Base-by-base conservation (phyloP, 192 early-diverging fungal genomes). In the Coemansia asiatica region DNA sequence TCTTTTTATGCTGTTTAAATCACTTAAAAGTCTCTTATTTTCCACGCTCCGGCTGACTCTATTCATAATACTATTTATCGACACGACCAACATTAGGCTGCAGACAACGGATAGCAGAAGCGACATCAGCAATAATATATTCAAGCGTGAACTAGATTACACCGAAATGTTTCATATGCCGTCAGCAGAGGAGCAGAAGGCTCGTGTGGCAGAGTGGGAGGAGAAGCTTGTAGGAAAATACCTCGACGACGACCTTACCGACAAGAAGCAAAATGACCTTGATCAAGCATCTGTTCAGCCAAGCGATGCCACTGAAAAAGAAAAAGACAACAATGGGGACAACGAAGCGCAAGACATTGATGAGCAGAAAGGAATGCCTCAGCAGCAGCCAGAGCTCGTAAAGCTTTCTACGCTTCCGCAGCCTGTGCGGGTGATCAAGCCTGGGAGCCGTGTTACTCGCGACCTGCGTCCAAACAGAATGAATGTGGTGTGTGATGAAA, bases 391-490 rank as follows among this genome's bases (percentile, higher is more conserved):
- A 44, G 38, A 60, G 7, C 27, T 33, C 26, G 66, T 80, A 38
- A 46, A 60, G n/a, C 48, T 62, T 28, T 74, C 71, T 27, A 35
- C 49, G 26, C 72, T 80, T 4, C 77, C 77, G 7, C 38, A 55
- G 25, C 57, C 61, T 1, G 44, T 70, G 65, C 77, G 77, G 7
- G 46, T 66, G 1, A 71, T 80, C 31, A 58, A 60, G 61, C 71
- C 72, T 0, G 62, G 62, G 0, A 65, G 51, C 6, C 71, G 63
- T 6, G 60, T 80, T 51, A 80, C 77, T 5, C 60, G 71, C 55
- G 76, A 79, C 58, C 44, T 74, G 58, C 51, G 68, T 1, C 64
- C 65, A 5, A 44, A 56, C 25, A 62, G 76, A 7, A 35, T 79
- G 57, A 79, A 79, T 48, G 29, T 79, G 46, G 51, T 66, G 26